Conservation (phyloP, 306 rosid genomes). For the Trifolium pratense region DNA sequence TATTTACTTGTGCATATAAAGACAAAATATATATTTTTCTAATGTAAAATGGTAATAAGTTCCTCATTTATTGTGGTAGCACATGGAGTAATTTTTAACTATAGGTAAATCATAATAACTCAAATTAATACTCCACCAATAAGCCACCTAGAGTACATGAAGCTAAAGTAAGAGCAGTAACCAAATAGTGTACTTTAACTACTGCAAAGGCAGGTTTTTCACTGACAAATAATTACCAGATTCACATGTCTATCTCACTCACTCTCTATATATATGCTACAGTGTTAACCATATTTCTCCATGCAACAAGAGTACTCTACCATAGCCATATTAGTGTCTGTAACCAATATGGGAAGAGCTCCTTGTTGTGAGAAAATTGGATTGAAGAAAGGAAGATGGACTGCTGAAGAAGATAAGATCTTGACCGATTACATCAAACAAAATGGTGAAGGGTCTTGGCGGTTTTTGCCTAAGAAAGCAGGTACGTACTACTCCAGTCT, state of each 20-base stretch:
- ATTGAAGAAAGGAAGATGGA: slow-evolving; percentile 87
- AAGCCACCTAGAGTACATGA: neutral
- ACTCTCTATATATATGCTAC: slow-evolving; percentile 16
- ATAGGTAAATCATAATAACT: neutral
- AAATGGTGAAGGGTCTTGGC: slow-evolving; percentile 87
- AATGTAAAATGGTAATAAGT: too few species aligned
- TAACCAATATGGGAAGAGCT: slow-evolving; percentile 60
- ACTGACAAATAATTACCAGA: slow-evolving; percentile 31
- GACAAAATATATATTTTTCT: too few species aligned
- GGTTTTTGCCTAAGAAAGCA: slow-evolving; percentile 79
- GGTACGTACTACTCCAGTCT: slow-evolving; percentile 43
- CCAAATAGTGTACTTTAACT: slow-evolving; percentile 16
- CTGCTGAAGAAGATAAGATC: slow-evolving; percentile 74
- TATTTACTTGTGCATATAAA: too few species aligned
- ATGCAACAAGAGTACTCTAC: neutral
- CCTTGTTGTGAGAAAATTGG: slow-evolving; percentile 89
- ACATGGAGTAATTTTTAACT: neutral
- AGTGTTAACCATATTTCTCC: neutral
- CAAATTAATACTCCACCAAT: neutral
- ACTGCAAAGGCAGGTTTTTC: slow-evolving; percentile 5
- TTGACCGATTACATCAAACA: slow-evolving; percentile 63
- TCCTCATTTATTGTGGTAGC: neutral
- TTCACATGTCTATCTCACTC: neutral
- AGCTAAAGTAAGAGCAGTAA: neutral
- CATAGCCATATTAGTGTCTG: neutral